Base-by-base conservation (phyloP, 2,329 filamentous ascomycete species). In the Epichloe sibirici region DNA sequence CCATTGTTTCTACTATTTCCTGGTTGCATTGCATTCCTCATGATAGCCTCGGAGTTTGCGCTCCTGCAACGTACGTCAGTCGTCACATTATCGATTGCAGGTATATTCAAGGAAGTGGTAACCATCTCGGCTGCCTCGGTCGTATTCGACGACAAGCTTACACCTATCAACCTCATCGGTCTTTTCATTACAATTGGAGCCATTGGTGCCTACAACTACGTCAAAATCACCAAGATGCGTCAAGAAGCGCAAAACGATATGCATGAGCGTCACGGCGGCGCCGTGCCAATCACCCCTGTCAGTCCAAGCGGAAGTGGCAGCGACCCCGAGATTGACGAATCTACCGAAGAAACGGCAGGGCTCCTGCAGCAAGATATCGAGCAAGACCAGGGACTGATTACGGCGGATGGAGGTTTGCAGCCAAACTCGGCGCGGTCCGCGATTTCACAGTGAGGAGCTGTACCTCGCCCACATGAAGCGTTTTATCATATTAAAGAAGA, bases 91-190 rank as follows among this genome's bases (percentile, higher is more conserved):
- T 94, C 87, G 49, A 96, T 98, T 60, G 95, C 90, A 57, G 93
- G 93, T 56, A 97, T 98, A 56, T 97, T 98, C 76, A 98, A 98
- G 68, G 93, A 98, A 71, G 93, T 97, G 42, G 84, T 98, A 52
- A 98, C 93, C 13, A 97, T 98, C 62, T 85, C 82, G 42, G 90
- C 89, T 1, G 91, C 91, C 0, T 86, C 89, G 8, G 67, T 94
- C 31, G 82, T 95, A 4, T 98, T 96, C 72, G 80, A 93, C 61
- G 93, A 98, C 65, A 81, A 79, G 48, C 79, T 98, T 45, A 96
- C 90, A 0, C 74, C 84, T 0, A 81, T 98, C 72, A 98, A 98
- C 66, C 73, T 96, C 9, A 79, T 86, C 15, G 93, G 93, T 7
- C 74, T 98, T 12, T 64, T 94, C n/a, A 82, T 95, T 48, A 98